phyloP scores from a whole-genome alignment of 192 early-diverging fungal species.

The Physocladia obscura region DNA sequence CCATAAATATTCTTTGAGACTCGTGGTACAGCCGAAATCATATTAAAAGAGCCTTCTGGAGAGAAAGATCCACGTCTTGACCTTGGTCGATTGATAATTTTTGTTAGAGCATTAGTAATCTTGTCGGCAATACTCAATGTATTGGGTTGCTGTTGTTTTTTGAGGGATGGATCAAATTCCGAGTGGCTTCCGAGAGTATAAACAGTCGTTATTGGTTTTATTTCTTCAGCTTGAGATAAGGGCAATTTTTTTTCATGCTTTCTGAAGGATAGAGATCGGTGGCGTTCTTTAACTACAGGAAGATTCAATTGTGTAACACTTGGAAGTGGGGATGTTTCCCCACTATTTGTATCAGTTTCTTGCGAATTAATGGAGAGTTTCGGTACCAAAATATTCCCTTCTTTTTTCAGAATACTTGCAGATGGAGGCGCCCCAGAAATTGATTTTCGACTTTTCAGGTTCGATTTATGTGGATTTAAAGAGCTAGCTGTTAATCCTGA shows the following conservation, averaged over 20 bases:
- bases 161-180: too few species aligned
- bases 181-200: too few species aligned
- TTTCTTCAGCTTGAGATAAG: too few species aligned
- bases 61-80: conserved; percentile 11
- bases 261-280: not conserved
- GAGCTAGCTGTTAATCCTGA: too few species aligned
- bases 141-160: too few species aligned
- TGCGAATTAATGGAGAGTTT: too few species aligned
- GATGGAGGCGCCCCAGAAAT: not conserved
- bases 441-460: not conserved
- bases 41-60: not conserved
- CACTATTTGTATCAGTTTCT: too few species aligned
- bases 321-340: too few species aligned
- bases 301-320: not conserved
- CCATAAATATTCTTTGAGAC: conserved; percentile 35
- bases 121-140: conserved; percentile 12
- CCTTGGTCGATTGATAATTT: conserved; percentile 12
- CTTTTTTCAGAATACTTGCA: not conserved
- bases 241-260: not conserved
- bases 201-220: too few species aligned
- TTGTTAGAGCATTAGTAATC: conserved; percentile 16
- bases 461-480: not conserved
- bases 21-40: conserved; percentile 3
- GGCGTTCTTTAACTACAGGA: not conserved
- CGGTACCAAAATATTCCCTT: too few species aligned